Percentiles rank a stretch among this genome's conserved stretches.
phyloP scores from a whole-genome alignment of 495 filamentous ascomycete species.

The Neurospora sp. region DNA sequence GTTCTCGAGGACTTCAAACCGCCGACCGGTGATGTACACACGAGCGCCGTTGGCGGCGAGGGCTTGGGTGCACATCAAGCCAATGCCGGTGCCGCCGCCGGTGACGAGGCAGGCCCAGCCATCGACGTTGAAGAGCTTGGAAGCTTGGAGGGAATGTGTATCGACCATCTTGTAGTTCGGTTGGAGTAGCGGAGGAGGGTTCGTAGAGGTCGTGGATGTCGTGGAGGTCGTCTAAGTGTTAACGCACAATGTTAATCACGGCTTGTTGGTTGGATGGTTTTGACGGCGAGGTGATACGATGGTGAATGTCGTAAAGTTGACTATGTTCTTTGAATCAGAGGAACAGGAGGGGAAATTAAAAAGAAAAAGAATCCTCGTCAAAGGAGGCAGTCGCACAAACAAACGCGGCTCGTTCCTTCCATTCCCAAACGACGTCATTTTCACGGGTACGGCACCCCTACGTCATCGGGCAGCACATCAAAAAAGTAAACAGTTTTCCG shows the following conservation, averaged over 20 bases:
- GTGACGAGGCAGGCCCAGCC: conserved; percentile 50
- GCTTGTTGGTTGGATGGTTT: no score
- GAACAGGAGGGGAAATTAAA: background rate
- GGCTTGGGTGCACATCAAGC: conserved; percentile 51
- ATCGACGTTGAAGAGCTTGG: conserved; percentile 41
- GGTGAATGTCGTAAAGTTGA: background rate
- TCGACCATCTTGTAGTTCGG: conserved; percentile 11
- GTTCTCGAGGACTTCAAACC: conserved; percentile 42
- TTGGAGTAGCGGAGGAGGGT: no score
- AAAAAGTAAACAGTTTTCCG: background rate
- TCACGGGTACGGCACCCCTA: background rate
- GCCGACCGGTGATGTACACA: conserved; percentile 57
- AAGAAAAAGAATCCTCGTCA: background rate
- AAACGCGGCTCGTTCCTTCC: no score
- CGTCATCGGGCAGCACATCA: background rate
- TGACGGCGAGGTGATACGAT: background rate
- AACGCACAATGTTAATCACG: no score
- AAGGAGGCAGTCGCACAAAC: background rate
- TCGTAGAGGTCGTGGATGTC: no score
- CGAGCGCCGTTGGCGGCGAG: conserved; percentile 52
- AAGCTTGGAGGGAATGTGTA: conserved; percentile 24
- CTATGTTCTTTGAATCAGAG: background rate
- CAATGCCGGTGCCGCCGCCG: conserved; percentile 49
- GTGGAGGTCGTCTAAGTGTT: no score
- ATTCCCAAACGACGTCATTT: background rate